Evolutionary conservation across 129 eudicot genomes (phyloP).

Genomic region (Dittrichia graveolens): DNA sequence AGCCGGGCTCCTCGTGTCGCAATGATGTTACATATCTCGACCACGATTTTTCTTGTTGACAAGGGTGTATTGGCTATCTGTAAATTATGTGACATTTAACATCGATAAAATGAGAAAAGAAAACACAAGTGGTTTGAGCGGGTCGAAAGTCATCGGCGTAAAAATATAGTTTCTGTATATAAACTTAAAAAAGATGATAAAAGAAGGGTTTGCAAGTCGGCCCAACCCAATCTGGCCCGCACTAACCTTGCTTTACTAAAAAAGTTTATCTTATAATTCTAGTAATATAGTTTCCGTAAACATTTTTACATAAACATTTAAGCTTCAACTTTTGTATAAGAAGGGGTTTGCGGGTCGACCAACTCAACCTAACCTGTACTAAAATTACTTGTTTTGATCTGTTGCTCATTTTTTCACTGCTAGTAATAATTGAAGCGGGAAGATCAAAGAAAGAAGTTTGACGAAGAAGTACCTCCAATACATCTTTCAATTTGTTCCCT

Average conservation of each 20-base stretch:
- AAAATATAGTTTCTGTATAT: neutral
- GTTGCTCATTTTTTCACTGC: too few relatives aligned
- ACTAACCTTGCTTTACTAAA: neutral
- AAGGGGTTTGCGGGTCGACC: too few relatives aligned
- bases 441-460: neutral
- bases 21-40: constrained; percentile 66
- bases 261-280: too few relatives aligned
- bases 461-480: constrained; percentile 55
- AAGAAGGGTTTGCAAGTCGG: neutral
- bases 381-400: too few relatives aligned
- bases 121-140: neutral
- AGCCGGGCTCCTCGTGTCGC: constrained; percentile 91
- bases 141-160: too few relatives aligned
- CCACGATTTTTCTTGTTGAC: constrained; percentile 62
- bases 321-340: too few relatives aligned
- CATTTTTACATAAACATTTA: too few relatives aligned
- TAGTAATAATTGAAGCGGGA: neutral
- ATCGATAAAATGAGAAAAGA: neutral
- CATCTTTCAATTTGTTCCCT: constrained; percentile 60
- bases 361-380: too few relatives aligned
- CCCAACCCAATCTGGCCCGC: neutral
- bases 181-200: neutral
- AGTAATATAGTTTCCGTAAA: too few relatives aligned
- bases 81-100: constrained; percentile 13
- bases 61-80: constrained; percentile 57